Conservation (phyloP, 2,329 filamentous ascomycete species). For the Aspergillus viridinutans region DNA sequence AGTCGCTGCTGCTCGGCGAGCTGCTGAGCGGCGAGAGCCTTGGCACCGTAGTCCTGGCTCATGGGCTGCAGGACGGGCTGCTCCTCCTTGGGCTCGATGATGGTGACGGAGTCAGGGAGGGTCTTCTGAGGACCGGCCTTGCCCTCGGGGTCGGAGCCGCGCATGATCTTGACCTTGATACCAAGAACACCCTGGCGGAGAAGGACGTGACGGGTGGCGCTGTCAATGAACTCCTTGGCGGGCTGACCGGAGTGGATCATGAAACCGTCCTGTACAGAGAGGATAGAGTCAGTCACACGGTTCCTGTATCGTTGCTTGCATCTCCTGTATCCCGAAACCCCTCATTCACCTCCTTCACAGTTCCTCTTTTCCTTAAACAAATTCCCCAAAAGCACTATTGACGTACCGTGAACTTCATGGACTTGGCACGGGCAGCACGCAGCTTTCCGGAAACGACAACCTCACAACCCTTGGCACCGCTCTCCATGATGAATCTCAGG, state of each 20-base stretch:
- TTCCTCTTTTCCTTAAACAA: background rate
- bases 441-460: slow-evolving; percentile 99
- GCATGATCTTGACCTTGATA: slow-evolving; percentile 99
- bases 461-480: slow-evolving; percentile 98
- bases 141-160: slow-evolving; percentile 97
- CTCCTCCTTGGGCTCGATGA: slow-evolving; percentile 99
- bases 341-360: background rate
- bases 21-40: slow-evolving; percentile 65
- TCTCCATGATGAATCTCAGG: slow-evolving; percentile 99
- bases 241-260: slow-evolving; percentile 99
- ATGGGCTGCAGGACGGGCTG: slow-evolving; percentile 89
- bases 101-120: slow-evolving; percentile 96
- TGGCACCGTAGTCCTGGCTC: slow-evolving; percentile 98
- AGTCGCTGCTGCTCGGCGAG: slow-evolving; percentile 53
- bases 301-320: background rate
- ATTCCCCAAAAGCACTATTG: background rate
- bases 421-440: slow-evolving; percentile 97
- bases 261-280: slow-evolving; percentile 71
- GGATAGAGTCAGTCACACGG: slow-evolving; percentile 8
- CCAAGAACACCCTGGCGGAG: slow-evolving; percentile 99
- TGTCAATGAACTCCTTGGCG: slow-evolving; percentile 99
- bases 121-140: slow-evolving; percentile 97
- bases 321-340: background rate
- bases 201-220: slow-evolving; percentile 96
- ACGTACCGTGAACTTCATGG: slow-evolving; percentile 98